Evolutionary conservation across 169 alveolate species (phyloP).

Genomic region (Condylostoma magnum): DNA sequence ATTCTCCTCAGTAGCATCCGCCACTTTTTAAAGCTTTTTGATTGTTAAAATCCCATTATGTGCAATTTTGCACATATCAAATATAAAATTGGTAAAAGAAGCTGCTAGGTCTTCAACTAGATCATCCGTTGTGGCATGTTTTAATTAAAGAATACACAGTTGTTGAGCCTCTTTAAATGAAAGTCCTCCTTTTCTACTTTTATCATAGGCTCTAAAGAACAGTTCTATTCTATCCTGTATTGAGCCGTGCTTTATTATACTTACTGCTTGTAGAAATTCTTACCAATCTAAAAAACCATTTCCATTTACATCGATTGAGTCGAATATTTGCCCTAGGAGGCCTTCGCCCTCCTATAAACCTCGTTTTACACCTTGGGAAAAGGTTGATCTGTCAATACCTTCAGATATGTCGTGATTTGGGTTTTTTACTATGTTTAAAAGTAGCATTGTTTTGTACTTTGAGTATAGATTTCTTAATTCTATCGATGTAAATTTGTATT

Average conservation of each 20-base stretch:
- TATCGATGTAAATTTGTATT: constrained; percentile 6
- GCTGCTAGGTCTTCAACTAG: not conserved
- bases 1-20: not conserved
- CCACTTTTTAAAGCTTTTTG: not conserved
- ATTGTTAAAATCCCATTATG: not conserved
- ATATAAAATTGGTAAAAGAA: constrained; percentile 3
- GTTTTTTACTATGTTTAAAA: not conserved
- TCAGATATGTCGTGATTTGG: constrained; percentile 3
- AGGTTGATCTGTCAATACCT: constrained; percentile 21
- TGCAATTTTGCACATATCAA: not conserved
- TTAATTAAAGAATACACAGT: constrained; percentile 9
- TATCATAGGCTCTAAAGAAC: constrained; percentile 39
- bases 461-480: constrained; percentile 14
- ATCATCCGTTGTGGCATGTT: not conserved
- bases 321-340: constrained; percentile 30
- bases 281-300: constrained; percentile 46
- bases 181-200: constrained; percentile 32
- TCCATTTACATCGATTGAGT: constrained; percentile 5
- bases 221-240: constrained; percentile 40
- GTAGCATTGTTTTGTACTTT: constrained; percentile 9
- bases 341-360: constrained; percentile 25
- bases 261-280: constrained; percentile 43
- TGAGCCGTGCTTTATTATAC: constrained; percentile 28
- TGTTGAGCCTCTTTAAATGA: constrained; percentile 34
- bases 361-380: constrained; percentile 32